phyloP scores from a whole-genome alignment of 2,329 filamentous ascomycete genomes.

The Alternaria conjuncta region DNA sequence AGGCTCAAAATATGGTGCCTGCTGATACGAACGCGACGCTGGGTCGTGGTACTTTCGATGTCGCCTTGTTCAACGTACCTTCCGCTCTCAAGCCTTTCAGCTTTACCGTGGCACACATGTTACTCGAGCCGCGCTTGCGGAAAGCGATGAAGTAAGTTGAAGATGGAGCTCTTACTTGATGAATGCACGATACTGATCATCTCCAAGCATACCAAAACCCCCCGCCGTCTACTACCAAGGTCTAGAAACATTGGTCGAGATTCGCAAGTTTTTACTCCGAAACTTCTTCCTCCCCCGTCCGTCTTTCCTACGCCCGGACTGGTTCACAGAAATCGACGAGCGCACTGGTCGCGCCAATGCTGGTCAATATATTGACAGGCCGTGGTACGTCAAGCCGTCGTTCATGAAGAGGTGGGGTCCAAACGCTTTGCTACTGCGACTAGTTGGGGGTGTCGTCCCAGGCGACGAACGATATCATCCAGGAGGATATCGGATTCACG shows the following conservation, averaged over 20 bases:
- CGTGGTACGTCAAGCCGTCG: conserved; percentile 39
- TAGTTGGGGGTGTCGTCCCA: conserved; percentile 69
- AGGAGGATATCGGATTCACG: conserved; percentile 61
- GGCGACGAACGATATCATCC: conserved; percentile 61
- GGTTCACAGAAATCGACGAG: conserved; percentile 44
- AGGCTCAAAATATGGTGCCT: conserved; percentile 63
- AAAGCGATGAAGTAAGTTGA: conserved; percentile 62
- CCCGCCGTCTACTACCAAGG: background rate
- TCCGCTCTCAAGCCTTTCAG: conserved; percentile 54
- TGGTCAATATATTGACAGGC: conserved; percentile 29
- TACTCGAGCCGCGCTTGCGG: conserved; percentile 70
- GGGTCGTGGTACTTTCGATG: conserved; percentile 66
- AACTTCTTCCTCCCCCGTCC: conserved; percentile 68
- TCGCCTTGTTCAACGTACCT: conserved; percentile 66
- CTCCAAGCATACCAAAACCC: background rate
- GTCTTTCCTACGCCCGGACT: conserved; percentile 51
- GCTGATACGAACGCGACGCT: conserved; percentile 44
- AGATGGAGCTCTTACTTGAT: conserved; percentile 14
- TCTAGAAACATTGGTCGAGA: conserved; percentile 49
- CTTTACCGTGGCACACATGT: conserved; percentile 59
- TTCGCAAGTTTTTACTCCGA: conserved; percentile 61
- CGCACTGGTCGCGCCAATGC: conserved; percentile 40
- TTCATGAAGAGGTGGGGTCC: conserved; percentile 25
- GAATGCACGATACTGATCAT: background rate
- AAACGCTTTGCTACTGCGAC: conserved; percentile 48